Base-by-base conservation (phyloP, 1,284 basidiomycete genomes). In the Ustilago sp. region DNA sequence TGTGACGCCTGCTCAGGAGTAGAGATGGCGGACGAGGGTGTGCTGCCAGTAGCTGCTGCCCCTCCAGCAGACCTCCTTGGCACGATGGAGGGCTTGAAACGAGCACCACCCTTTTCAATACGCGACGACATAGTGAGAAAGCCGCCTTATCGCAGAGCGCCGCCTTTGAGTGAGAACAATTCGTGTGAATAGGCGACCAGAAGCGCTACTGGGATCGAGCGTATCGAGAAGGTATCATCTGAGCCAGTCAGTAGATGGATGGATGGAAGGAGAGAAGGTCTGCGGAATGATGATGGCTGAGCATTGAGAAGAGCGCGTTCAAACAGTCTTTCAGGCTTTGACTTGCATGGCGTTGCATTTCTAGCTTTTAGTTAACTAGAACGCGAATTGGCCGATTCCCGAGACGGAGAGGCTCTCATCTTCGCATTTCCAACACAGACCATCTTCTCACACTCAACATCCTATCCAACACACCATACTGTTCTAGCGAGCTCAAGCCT, bases 51-150 rank as follows among this genome's bases (percentile, higher is more conserved):
- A 8, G 66, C 56, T n/a, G 64, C 15, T 12, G 66, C 56, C 13
- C 59, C 66, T 54, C 41, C 58, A 9, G 71, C 51, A 0, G 71
- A 63, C 47, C 65, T 52, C 28, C 76, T 63, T 31, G 76, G 76
- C 13, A 74, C 72, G 48, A 78, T 78, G 47, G 76, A 71, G 17
- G 76, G 76, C 60, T 74, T 78, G 68, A 78, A 78, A 17, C 68
- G 64, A 36, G 76, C 67, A 31, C 76, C 72, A 17, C 76, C 76
- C 65, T 78, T 78, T 65, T 78, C 76, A 66, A 78, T 78, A 59
- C 76, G 68, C 60, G 68, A 71, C 59, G 76, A 78, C 76, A 78
- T 78, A 51, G 4, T 63, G 55, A 17, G 13, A 13, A 15, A 36
- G 38, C 45, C 38, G 17, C 23, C 39, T 43, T 11, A n/a, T 15